A percentile compares a stretch with the other conserved stretches of the same genome.
Conservation (phyloP, 306 rosid genomes). For the Betula pendula region DNA sequence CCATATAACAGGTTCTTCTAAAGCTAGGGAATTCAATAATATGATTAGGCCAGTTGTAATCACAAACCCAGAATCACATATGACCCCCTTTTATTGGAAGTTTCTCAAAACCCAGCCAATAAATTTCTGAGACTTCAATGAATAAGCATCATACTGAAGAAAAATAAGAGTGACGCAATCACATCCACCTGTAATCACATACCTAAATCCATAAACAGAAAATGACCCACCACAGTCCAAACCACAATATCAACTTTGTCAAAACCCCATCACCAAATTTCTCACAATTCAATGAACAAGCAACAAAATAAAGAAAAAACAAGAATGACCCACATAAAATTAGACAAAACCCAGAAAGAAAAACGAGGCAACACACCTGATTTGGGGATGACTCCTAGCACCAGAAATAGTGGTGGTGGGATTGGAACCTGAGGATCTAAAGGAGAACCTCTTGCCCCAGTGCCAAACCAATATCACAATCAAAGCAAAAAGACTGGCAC, state of each 20-base stretch:
- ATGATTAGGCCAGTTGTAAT: not conserved
- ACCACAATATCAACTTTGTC: not conserved
- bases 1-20: not conserved
- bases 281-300: not conserved
- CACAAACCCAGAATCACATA: not conserved
- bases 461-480: constrained; percentile 47
- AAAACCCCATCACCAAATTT: not conserved
- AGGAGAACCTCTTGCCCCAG: constrained; percentile 26
- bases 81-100: not conserved
- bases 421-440: constrained; percentile 29
- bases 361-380: not conserved
- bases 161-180: not conserved
- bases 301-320: not conserved
- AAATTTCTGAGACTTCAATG: not conserved
- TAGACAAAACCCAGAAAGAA: not conserved
- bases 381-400: constrained; percentile 12
- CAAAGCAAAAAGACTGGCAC: constrained; percentile 49
- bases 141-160: not conserved
- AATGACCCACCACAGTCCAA: not conserved
- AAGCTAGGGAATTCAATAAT: not conserved
- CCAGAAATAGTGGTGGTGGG: constrained; percentile 2
- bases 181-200: not conserved
- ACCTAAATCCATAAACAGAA: not conserved
- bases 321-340: not conserved
- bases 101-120: not conserved